Conservation (phyloP, 352 stramenopile genomes). For the Globisporangium viniferum region DNA sequence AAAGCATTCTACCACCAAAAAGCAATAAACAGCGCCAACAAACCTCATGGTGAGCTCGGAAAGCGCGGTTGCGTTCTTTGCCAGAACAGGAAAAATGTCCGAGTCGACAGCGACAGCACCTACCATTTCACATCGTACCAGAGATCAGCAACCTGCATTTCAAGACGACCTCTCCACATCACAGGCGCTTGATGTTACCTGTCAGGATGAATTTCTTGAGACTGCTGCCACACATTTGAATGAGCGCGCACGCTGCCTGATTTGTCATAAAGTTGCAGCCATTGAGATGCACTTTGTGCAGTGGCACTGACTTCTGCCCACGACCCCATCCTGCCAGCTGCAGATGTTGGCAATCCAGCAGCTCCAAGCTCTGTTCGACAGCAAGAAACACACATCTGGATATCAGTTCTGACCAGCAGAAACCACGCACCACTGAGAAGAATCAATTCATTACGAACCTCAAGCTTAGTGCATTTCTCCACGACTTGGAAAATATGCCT, state of each 20-base stretch:
- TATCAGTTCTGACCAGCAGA: too few species aligned
- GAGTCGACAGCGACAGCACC: conserved; percentile 44
- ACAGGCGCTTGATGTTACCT: conserved; percentile 21
- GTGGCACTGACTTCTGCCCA: conserved; percentile 8
- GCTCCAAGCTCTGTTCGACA: conserved; percentile 41
- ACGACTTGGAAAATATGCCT: conserved; percentile 52
- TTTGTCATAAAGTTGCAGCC: conserved; percentile 52
- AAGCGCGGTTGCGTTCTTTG: conserved; percentile 25
- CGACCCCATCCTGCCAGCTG: conserved; percentile 32
- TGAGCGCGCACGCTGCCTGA: conserved; percentile 32
- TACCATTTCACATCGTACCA: conserved; percentile 13
- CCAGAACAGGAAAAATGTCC: conserved; percentile 34
- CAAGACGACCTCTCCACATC: not conserved
- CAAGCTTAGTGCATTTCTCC: conserved; percentile 27
- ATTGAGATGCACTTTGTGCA: conserved; percentile 45
- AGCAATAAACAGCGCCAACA: not conserved
- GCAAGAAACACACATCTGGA: too few species aligned
- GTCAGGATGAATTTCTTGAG: conserved; percentile 46
- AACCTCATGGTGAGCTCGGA: conserved; percentile 56
- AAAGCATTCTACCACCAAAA: not conserved
- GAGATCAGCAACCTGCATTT: not conserved
- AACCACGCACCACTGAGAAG: too few species aligned
- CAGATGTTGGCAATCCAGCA: conserved; percentile 54
- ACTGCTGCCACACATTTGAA: conserved; percentile 29
- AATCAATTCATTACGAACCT: conserved; percentile 18